phyloP scores from a whole-genome alignment of 306 rosid species.

The Vicia villosa region DNA sequence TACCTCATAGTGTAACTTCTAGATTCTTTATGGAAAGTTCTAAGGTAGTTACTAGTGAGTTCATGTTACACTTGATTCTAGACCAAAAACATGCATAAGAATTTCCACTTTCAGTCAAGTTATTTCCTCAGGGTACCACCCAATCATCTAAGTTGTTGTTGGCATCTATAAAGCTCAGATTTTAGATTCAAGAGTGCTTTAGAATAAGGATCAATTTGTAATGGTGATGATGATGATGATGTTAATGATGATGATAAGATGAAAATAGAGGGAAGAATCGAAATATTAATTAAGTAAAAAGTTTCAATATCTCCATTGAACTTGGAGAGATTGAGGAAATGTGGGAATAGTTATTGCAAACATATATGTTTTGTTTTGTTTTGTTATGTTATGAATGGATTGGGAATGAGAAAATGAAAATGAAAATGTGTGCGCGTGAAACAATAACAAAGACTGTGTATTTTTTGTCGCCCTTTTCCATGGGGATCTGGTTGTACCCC shows the following conservation, averaged over 20 bases:
- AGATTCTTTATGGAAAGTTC: too few species aligned
- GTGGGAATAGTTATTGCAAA: too few species aligned
- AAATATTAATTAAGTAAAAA: conserved; percentile 40
- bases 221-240: conserved; percentile 36
- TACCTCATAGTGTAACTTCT: too few species aligned
- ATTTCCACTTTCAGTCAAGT: conserved; percentile 43
- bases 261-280: conserved; percentile 50
- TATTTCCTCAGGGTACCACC: conserved; percentile 49
- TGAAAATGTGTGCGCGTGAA: too few species aligned
- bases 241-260: too few species aligned
- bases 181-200: conserved; percentile 77
- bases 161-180: conserved; percentile 64
- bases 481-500: too few species aligned
- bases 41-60: conserved; percentile 54
- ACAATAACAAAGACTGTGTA: too few species aligned
- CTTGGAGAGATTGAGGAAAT: conserved; percentile 51
- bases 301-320: conserved; percentile 71
- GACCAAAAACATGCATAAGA: conserved; percentile 82
- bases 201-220: conserved; percentile 64
- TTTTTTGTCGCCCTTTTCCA: too few species aligned
- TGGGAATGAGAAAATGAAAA: too few species aligned
- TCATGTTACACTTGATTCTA: conserved; percentile 67
- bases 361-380: too few species aligned
- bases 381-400: too few species aligned
- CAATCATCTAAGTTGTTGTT: conserved; percentile 64